Evolutionary conservation across 148 eudicot genomes (phyloP).

Genomic region (Mesembryanthemum crystallinum): DNA sequence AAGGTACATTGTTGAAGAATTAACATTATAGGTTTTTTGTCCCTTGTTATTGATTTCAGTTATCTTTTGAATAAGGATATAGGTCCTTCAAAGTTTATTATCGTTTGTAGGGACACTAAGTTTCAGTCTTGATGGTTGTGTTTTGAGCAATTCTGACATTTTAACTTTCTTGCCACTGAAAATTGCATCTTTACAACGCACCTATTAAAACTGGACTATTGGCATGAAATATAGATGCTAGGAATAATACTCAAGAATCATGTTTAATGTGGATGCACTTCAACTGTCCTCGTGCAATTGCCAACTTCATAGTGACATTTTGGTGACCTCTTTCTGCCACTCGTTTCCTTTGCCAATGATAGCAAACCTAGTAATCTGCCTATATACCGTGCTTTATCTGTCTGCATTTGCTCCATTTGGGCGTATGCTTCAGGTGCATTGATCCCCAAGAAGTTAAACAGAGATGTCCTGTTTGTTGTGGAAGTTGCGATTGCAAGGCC

Average conservation of each 20-base stretch:
- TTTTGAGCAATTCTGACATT: not conserved
- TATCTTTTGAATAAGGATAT: not conserved
- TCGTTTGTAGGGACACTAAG: not conserved
- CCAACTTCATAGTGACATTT: not conserved
- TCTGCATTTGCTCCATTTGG: conserved; percentile 17
- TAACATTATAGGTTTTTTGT: not conserved
- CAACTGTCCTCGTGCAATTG: not conserved
- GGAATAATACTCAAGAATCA: not conserved
- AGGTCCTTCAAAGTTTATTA: not conserved
- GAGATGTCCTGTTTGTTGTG: conserved; percentile 73
- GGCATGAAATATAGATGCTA: not conserved
- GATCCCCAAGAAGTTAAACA: conserved; percentile 51
- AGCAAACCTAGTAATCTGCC: not conserved
- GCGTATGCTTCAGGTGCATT: conserved; percentile 37
- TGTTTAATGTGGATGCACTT: not conserved
- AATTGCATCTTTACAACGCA: too few species aligned
- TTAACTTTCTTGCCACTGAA: not conserved
- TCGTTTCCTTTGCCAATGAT: not conserved
- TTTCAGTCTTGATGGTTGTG: not conserved
- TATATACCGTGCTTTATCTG: not conserved
- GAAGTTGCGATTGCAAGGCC: conserved; percentile 65
- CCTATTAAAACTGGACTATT: not conserved
- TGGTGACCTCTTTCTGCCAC: not conserved
- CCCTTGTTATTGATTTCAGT: too few species aligned
- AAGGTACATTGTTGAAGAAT: conserved; percentile 44